Conservation (phyloP, 495 filamentous ascomycete genomes). For the Pseudoneurospora amorphoporcata region DNA sequence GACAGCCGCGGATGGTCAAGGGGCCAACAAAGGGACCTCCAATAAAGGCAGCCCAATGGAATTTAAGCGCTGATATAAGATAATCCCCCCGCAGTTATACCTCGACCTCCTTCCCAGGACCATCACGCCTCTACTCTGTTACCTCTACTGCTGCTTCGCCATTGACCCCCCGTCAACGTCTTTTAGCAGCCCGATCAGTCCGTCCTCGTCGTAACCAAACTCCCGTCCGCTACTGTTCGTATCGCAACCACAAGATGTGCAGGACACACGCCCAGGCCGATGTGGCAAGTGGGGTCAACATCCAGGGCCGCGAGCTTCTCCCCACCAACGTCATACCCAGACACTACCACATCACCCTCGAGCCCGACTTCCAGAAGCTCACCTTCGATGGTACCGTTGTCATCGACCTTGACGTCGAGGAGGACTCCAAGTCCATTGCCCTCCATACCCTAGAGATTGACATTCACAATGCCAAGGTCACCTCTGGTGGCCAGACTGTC, state of each 20-base stretch:
- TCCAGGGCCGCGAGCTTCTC: conserved; percentile 47
- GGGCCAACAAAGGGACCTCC: background rate
- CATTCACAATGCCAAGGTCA: conserved; percentile 65
- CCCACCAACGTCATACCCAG: conserved; percentile 53
- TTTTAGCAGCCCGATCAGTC: conserved; percentile 6
- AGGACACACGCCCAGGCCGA: conserved; percentile 34
- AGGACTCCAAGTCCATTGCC: conserved; percentile 76
- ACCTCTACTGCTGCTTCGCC: conserved; percentile 2
- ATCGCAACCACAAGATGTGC: conserved; percentile 48
- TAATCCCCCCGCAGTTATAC: conserved; percentile 16
- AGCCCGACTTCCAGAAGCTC: conserved; percentile 61
- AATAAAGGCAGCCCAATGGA: background rate
- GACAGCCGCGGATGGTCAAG: background rate
- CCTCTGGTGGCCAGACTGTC: conserved; percentile 36
- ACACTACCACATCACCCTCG: conserved; percentile 64
- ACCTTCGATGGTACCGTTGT: conserved; percentile 59
- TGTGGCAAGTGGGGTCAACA: conserved; percentile 33
- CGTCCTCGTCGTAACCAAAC: conserved; percentile 14
- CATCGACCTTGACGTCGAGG: conserved; percentile 71
- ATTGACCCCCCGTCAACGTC: conserved; percentile 1
- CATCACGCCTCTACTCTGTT: conserved; percentile 10
- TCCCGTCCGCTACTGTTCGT: conserved; percentile 38
- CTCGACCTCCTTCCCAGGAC: conserved; percentile 4
- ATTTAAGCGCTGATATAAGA: background rate
- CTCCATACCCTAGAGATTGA: conserved; percentile 83